Base-by-base conservation (phyloP, 192 early-diverging fungal genomes). In the Coemansia sp. region DNA sequence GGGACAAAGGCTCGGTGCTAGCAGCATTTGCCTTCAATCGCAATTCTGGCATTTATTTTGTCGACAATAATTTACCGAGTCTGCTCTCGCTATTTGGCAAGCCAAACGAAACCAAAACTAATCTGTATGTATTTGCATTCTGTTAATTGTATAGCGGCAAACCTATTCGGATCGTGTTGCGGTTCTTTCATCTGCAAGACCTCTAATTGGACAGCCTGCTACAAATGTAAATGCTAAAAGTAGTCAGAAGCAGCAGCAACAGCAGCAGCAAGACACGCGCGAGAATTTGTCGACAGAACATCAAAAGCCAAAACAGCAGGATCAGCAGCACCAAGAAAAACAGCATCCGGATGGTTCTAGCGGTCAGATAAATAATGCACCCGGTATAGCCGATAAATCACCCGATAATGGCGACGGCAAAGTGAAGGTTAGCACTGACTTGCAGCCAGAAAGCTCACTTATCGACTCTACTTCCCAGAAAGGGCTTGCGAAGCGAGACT, bases 131-230 rank as follows among this genome's bases (percentile, higher is more conserved):
- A 25, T 11, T 7, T 11, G 7, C 51, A 25, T 54, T 9, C 9
- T 54, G 7, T 22, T 22, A 6, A 25, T 54, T 2, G 5, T 59
- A 38, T 83, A 84, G 81, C 69, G 81, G 32, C 76, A 84, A 55
- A 84, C 83, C n/a, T 84, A 84, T 63, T 81, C 78, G 32, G 83
- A 84, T 49, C 77, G 83, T 45, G 76, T 84, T 32, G 61, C 77
- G 5, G 83, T 80, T 20, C 68, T 84, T 39, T 79, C 76, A 0
- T 81, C 79, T 6, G 61, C 76, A 20, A 65, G 75, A 17, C 75
- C 75, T 10, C 38, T 60, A 48, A 51, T 58, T 20, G 22, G 61
- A 5, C 63, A 65, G 16, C 3, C 67, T 14, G 65, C 67, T 5
- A 13, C 32, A n/a, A 48, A 7, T 19, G 49, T 22, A 32, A 48